Conservation (phyloP, 1,284 basidiomycete species). For the Xerocomus cyaneibrunnescens region DNA sequence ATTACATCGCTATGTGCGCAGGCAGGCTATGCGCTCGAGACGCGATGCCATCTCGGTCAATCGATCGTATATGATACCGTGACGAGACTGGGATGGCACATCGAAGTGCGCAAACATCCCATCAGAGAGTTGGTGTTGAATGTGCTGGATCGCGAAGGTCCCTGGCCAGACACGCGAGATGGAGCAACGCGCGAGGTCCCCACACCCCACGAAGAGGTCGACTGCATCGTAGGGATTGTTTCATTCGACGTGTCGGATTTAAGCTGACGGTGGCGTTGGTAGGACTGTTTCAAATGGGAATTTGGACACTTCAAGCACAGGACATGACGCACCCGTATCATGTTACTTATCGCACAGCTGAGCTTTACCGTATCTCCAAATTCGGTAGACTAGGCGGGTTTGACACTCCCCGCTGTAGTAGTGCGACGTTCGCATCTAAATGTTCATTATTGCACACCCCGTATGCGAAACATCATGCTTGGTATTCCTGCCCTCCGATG, state of each 20-base stretch:
- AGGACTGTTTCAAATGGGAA: constrained; percentile 77
- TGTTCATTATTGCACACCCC: constrained; percentile 5
- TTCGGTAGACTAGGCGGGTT: neutral
- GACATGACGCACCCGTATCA: neutral
- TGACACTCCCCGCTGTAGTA: neutral
- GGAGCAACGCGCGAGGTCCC: constrained; percentile 48
- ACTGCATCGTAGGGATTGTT: constrained; percentile 55
- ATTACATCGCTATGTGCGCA: constrained; percentile 61
- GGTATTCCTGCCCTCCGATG: constrained; percentile 65
- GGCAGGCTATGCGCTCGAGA: constrained; percentile 72
- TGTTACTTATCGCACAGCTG: constrained; percentile 2
- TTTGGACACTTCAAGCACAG: constrained; percentile 54
- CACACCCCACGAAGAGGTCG: constrained; percentile 47
- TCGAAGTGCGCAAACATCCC: constrained; percentile 79
- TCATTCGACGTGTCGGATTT: neutral
- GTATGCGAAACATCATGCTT: constrained; percentile 8
- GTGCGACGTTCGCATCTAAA: neutral
- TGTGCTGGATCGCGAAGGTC: constrained; percentile 64
- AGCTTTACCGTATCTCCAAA: constrained; percentile 1
- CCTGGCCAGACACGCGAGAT: constrained; percentile 38
- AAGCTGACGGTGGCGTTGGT: constrained; percentile 6
- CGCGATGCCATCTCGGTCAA: constrained; percentile 68
- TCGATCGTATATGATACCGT: constrained; percentile 85
- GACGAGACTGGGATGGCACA: constrained; percentile 78
- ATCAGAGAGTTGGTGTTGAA: constrained; percentile 78